Conservation (phyloP, 805 yeast species). For the Candida maesae region DNA sequence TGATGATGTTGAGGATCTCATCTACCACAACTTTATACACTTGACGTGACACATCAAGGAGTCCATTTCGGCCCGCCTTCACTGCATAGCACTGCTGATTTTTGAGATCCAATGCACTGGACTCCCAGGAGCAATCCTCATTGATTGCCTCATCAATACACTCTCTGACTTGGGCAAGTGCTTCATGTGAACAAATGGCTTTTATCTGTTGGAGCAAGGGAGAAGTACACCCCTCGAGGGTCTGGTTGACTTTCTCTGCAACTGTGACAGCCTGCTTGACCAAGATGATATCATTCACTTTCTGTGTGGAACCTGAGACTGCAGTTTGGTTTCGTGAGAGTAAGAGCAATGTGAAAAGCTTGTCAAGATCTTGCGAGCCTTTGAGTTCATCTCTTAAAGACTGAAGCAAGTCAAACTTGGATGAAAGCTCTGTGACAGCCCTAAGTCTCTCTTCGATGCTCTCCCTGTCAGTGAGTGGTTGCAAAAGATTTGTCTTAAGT, state of each 20-base stretch:
- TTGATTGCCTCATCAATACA: conserved; percentile 34
- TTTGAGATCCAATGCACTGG: conserved; percentile 35
- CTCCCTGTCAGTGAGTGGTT: conserved; percentile 39
- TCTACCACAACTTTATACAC: conserved; percentile 36
- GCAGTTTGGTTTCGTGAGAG: conserved; percentile 25
- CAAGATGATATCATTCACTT: conserved; percentile 38
- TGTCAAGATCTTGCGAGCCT: conserved; percentile 37
- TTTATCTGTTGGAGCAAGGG: conserved; percentile 28
- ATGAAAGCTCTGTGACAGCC: conserved; percentile 35
- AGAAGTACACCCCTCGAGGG: conserved; percentile 16
- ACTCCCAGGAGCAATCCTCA: conserved; percentile 42
- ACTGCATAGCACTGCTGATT: conserved; percentile 44
- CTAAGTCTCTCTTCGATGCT: conserved; percentile 35
- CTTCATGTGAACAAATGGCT: conserved; percentile 27
- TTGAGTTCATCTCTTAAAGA: conserved; percentile 25
- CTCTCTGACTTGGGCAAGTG: conserved; percentile 21
- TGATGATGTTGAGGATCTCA: conserved; percentile 31
- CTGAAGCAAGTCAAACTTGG: conserved; percentile 14
- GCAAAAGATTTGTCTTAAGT: conserved; percentile 40
- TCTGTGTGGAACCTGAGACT: conserved; percentile 31
- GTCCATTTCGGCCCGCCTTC: conserved; percentile 40
- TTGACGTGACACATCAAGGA: conserved; percentile 42
- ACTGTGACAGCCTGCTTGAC: conserved; percentile 34
- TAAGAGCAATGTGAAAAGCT: conserved; percentile 34
- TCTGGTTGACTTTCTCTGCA: conserved; percentile 16